Percentiles rank a stretch among this genome's conserved stretches.
These are phyloP conservation scores for Hericium alpestre DNA, from an alignment of 768 basidiomycete species.

Conservation along the genomic window DNA sequence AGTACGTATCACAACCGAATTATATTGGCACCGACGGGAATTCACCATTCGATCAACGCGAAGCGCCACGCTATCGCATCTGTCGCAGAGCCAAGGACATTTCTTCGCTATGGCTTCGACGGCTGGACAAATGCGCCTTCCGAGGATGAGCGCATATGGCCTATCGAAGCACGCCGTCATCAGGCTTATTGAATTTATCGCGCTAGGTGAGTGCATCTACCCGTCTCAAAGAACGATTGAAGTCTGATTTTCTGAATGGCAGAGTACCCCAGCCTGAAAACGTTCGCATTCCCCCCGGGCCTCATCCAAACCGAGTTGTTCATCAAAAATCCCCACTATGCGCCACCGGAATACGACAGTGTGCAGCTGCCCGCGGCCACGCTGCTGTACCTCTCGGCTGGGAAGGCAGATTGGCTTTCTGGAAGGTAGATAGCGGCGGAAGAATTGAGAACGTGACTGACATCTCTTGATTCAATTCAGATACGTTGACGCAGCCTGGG, in stretches of 20 bases:
- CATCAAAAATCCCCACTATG: neutral
- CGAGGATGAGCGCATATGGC: neutral
- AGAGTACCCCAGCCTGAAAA: neutral
- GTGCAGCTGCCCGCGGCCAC: neutral
- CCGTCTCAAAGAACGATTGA: neutral
- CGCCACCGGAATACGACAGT: neutral
- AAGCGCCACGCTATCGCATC: neutral
- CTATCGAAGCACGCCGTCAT: slow-evolving; percentile 1
- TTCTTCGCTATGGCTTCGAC: neutral
- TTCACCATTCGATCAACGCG: too few species aligned
- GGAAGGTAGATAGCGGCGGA: neutral
- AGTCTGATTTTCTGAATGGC: neutral
- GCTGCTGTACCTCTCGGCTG: slow-evolving; percentile 1
- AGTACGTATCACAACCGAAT: slow-evolving; percentile 2
- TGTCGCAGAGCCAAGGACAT: neutral
- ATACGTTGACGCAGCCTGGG: too few species aligned
- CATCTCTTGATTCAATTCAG: too few species aligned
- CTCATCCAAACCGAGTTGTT: neutral
- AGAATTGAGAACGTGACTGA: too few species aligned
- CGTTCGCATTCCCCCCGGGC: neutral
- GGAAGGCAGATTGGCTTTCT: neutral
- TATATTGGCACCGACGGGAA: neutral
- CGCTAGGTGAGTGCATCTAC: neutral
- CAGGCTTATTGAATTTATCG: neutral
- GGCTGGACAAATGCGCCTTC: neutral